Evolutionary conservation across 495 filamentous ascomycete genomes (phyloP).

Genomic region (Penicillium desertorum): DNA sequence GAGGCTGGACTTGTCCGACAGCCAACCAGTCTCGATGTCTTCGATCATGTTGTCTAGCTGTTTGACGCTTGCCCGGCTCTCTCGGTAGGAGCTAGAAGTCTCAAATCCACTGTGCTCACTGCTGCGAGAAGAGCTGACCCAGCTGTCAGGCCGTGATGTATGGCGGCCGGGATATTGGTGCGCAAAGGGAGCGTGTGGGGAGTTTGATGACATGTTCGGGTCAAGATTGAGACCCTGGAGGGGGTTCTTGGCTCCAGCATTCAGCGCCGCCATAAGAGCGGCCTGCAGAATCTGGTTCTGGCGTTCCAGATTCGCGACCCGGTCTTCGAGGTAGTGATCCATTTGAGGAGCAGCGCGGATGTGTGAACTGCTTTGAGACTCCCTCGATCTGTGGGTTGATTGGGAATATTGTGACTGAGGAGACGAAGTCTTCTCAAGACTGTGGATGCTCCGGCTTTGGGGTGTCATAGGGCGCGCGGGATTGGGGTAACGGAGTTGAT

Average conservation of each 20-base stretch:
- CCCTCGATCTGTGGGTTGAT: constrained; percentile 24
- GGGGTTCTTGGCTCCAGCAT: constrained; percentile 34
- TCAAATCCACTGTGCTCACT: constrained; percentile 30
- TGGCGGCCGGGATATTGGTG: constrained; percentile 20
- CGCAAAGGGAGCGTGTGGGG: constrained; percentile 5
- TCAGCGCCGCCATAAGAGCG: constrained; percentile 43
- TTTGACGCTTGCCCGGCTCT: constrained; percentile 27
- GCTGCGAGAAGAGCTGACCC: constrained; percentile 35
- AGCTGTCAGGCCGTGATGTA: constrained; percentile 34
- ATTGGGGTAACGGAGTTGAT: constrained; percentile 13
- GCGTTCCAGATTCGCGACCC: constrained; percentile 43
- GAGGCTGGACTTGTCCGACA: constrained; percentile 36
- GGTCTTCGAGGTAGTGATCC: constrained; percentile 35
- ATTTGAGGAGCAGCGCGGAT: constrained; percentile 12
- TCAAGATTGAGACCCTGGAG: constrained; percentile 28
- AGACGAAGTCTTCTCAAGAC: constrained; percentile 23
- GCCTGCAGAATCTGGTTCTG: constrained; percentile 50
- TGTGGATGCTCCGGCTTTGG: constrained; percentile 23
- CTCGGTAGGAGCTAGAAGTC: constrained; percentile 17
- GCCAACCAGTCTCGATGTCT: constrained; percentile 40
- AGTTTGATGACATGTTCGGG: constrained; percentile 20
- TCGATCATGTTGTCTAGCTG: constrained; percentile 44
- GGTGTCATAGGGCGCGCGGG: constrained; percentile 28
- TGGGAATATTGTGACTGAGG: constrained; percentile 30
- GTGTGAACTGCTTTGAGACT: constrained; percentile 25